Conservation (phyloP, 345 rosid genomes). For the Syzygium grande region DNA sequence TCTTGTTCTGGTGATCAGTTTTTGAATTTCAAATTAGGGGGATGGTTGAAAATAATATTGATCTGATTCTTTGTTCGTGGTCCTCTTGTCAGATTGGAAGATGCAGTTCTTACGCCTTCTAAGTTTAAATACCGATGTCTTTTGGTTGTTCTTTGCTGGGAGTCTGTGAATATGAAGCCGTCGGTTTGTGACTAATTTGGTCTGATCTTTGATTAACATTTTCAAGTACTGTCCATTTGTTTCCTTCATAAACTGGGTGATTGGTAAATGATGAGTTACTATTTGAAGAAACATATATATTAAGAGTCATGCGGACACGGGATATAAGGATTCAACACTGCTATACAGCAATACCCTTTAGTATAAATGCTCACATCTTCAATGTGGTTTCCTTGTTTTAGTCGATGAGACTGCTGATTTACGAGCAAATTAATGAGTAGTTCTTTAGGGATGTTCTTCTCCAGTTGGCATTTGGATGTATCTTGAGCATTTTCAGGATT, state of each 20-base stretch:
- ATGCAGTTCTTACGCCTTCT: neutral
- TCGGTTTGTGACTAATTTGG: neutral
- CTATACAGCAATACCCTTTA: neutral
- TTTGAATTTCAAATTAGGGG: neutral
- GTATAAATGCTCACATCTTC: neutral
- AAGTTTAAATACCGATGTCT: neutral
- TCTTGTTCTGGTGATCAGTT: neutral
- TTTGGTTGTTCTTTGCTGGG: neutral
- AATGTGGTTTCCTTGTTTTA: neutral
- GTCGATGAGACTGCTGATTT: neutral
- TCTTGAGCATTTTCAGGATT: slow-evolving; percentile 25
- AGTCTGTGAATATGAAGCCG: neutral
- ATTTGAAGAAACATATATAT: neutral
- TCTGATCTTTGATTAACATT: neutral
- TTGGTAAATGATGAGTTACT: neutral
- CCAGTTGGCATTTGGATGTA: neutral
- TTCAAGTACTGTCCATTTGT: neutral
- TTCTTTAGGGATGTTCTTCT: neutral
- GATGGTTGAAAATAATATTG: neutral
- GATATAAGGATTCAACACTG: neutral
- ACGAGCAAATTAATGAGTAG: neutral
- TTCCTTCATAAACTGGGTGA: neutral
- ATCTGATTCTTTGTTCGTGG: neutral
- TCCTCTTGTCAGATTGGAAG: neutral
- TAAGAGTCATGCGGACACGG: neutral